Percentiles rank a stretch among this genome's conserved stretches.
These are phyloP conservation scores for Enterocytospora artemiae DNA, from an alignment of 371 early-diverging fungal species.

Conservation along the genomic window DNA sequence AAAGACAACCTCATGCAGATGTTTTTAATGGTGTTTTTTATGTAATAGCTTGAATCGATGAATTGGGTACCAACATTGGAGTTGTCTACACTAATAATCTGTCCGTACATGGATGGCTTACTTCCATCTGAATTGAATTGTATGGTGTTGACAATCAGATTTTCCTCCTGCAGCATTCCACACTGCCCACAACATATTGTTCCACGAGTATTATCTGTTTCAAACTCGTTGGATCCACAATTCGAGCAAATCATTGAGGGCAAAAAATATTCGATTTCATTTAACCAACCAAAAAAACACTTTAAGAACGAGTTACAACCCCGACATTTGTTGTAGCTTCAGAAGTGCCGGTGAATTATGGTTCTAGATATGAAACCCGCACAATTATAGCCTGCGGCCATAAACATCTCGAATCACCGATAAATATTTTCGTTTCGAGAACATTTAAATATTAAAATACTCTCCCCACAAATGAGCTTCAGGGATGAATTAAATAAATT, in stretches of 20 bases:
- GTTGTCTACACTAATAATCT: slow-evolving; percentile 48
- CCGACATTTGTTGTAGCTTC: too few relatives aligned
- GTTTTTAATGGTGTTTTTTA: slow-evolving; percentile 47
- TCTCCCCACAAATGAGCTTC: too few relatives aligned
- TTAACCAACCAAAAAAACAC: background rate
- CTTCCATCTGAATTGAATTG: slow-evolving; percentile 69
- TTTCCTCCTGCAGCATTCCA: slow-evolving; percentile 76
- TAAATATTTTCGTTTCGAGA: too few relatives aligned
- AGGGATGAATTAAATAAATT: slow-evolving; percentile 28
- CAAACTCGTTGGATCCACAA: slow-evolving; percentile 45
- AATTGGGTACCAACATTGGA: slow-evolving; percentile 44
- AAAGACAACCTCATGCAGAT: slow-evolving; percentile 45
- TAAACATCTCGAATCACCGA: background rate
- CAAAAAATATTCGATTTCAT: background rate
- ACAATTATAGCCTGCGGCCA: background rate
- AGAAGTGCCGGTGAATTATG: too few relatives aligned
- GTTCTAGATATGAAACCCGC: background rate
- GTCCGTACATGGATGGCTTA: slow-evolving; percentile 50
- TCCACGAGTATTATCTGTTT: slow-evolving; percentile 50
- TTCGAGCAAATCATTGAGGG: slow-evolving; percentile 39
- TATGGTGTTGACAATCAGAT: slow-evolving; percentile 79
- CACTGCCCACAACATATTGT: slow-evolving; percentile 55
- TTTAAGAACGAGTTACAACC: too few relatives aligned
- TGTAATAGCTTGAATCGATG: slow-evolving; percentile 37
- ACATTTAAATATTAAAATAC: too few relatives aligned